These are phyloP conservation scores for Cephalotrichum gorgonifer DNA, from an alignment of 2,329 filamentous ascomycete species.

Conservation along the genomic window DNA sequence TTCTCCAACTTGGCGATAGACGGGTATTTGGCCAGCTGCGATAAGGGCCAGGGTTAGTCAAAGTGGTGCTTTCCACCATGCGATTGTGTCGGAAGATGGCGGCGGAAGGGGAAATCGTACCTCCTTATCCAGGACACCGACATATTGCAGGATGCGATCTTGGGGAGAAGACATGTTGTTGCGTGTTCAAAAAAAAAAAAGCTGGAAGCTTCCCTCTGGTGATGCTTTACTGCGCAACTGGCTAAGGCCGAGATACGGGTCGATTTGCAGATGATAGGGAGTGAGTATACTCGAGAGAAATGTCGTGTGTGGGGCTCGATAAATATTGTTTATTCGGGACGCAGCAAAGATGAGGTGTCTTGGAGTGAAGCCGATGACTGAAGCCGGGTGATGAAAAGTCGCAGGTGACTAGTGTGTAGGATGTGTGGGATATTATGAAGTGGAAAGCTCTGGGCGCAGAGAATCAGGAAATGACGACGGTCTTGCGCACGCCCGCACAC, in stretches of 20 bases:
- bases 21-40: constrained; percentile 76
- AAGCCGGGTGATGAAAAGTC: constrained; percentile 3
- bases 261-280: neutral
- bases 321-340: neutral
- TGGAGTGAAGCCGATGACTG: constrained; percentile 1
- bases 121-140: constrained; percentile 75
- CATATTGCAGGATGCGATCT: constrained; percentile 66
- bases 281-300: neutral
- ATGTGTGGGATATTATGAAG: neutral
- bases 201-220: constrained; percentile 1
- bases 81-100: constrained; percentile 3
- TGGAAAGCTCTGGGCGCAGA: neutral
- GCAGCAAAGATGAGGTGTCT: constrained; percentile 2
- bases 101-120: constrained; percentile 34
- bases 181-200: constrained; percentile 4
- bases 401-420: constrained; percentile 2
- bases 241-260: neutral
- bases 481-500: no score
- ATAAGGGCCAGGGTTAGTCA: constrained; percentile 4
- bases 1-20: constrained; percentile 77
- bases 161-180: constrained; percentile 60
- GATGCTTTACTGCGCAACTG: neutral
- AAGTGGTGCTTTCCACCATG: constrained; percentile 1
- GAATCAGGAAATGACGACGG: neutral
- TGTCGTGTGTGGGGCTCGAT: neutral